Evolutionary conservation across 805 yeast genomes (phyloP), one percentile per base, ranked within the genome.

Genomic region (Candida orba): DNA sequence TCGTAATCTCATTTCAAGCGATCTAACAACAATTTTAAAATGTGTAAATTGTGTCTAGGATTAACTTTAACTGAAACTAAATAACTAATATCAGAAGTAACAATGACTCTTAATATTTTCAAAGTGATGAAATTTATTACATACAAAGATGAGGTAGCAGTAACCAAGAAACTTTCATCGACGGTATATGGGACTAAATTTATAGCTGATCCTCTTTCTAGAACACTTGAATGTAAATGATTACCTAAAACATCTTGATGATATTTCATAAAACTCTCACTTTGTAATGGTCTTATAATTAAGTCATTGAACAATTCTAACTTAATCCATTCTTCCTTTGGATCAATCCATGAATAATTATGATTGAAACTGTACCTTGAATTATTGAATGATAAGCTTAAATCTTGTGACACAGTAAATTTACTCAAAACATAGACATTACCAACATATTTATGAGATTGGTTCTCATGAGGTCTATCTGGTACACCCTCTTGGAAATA

Each of bases 361-460:
- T 54, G 56, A 42, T 56, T 54, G 40, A 48, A 56, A 6, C 49
- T 39, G 37, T 50, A 52, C 40, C 58, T 51, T 12, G 47, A 35
- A 32, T 45, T 50, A 14, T 49, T 41, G 42, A 49, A 56, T 9
- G 46, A 45, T 34, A 56, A 33, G 42, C 54, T 48, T 17, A 53
- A 48, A 23, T 54, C 58, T 6, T 48, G 50, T 29, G 50, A 37
- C 0, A 54, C 47, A 7, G 37, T 45, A 42, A 56, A 53, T 6
- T 48, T 40, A 33, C 45, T 52, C 3, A 56, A 24, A 8, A 53
- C 48, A 29, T 54, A 51, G 18, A 56, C 40, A 24, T 56, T 57
- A 4, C 60, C 61, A 17, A 57, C 59, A 30, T 55, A 57, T 35
- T 52, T 57, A 34, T 51, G 54, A 5, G 49, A 31, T 30, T 51